Evolutionary conservation across 2,329 filamentous ascomycete species (phyloP), one percentile per base, ranked within the genome.

Genomic region (Exophiala lecanii-corni): DNA sequence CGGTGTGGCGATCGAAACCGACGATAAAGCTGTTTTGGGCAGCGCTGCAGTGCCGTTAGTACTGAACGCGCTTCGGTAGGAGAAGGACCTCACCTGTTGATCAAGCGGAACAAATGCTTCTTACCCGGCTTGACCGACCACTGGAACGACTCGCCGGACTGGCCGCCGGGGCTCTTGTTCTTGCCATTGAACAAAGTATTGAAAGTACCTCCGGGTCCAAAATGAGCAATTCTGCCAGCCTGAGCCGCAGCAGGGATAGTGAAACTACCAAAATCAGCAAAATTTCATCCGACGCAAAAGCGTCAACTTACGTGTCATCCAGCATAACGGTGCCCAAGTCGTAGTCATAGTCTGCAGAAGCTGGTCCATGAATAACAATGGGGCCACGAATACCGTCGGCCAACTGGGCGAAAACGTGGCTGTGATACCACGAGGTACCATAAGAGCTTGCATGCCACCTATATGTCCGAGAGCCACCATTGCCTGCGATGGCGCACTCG

Each of bases 391-490:
- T 49, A 44, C 54, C 54, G 34, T 53, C 54, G 39, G 47, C 54
- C 23, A 49, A 52, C 26, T 56, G 54, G 45, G 64, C 60, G 2
- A 65, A 66, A 51, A 75, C 76, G 56, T 83, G 79, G 1, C 73
- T 77, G 57, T 83, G 80, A 41, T 81, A 82, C 60, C 75, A 81
- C 2, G 67, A 67, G 0, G 71, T 65, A 9, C 79, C 75, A 59
- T 78, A 53, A 49, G 73, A 66, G 1, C 69, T 74, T 2, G 74
- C 75, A 33, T 67, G 68, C 65, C 75, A 83, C 2, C 60, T 72
- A 62, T 84, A 84, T 1, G 74, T 79, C 34, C 71, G 68, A 1
- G 66, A 67, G 3, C 72, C 55, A 0, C 75, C 75, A 0, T 75
- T 73, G 38, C 47, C 47, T 0, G 76, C 66, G 18, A 72, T 64